These are phyloP conservation scores for Kodamaea alishanica DNA, from an alignment of 1,139 yeast genomes.

Conservation along the genomic window DNA sequence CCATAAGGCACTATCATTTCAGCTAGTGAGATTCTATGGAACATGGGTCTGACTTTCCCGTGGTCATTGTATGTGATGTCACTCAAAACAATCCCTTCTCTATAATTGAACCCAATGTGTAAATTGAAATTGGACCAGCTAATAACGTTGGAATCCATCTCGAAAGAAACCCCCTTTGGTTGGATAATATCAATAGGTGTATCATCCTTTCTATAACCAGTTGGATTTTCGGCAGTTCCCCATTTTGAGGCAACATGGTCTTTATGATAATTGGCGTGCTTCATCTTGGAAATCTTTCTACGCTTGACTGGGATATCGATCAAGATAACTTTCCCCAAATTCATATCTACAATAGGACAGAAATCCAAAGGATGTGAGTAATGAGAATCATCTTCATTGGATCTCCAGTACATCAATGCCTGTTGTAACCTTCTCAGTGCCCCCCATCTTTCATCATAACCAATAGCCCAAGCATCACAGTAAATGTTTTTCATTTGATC, in stretches of 20 bases:
- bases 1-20: slow-evolving; percentile 90
- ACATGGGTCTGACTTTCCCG: slow-evolving; percentile 65
- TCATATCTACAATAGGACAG: slow-evolving; percentile 78
- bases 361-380: slow-evolving; percentile 82
- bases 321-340: slow-evolving; percentile 60
- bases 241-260: slow-evolving; percentile 56
- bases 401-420: slow-evolving; percentile 74
- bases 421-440: slow-evolving; percentile 72
- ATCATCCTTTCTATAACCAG: slow-evolving; percentile 53
- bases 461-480: slow-evolving; percentile 86
- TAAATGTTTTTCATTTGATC: slow-evolving; percentile 66
- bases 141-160: slow-evolving; percentile 64
- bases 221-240: slow-evolving; percentile 49
- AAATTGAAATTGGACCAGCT: slow-evolving; percentile 73
- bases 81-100: slow-evolving; percentile 79
- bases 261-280: slow-evolving; percentile 69
- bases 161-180: slow-evolving; percentile 79
- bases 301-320: slow-evolving; percentile 75
- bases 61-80: slow-evolving; percentile 72
- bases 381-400: slow-evolving; percentile 76
- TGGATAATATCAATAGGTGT: slow-evolving; percentile 68
- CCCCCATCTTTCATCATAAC: slow-evolving; percentile 83
- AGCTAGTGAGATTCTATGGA: slow-evolving; percentile 73
- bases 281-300: slow-evolving; percentile 64
- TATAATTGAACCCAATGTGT: slow-evolving; percentile 79